Base-by-base conservation (phyloP, 805 yeast species). In the Barnettozyma wickerhamii region DNA sequence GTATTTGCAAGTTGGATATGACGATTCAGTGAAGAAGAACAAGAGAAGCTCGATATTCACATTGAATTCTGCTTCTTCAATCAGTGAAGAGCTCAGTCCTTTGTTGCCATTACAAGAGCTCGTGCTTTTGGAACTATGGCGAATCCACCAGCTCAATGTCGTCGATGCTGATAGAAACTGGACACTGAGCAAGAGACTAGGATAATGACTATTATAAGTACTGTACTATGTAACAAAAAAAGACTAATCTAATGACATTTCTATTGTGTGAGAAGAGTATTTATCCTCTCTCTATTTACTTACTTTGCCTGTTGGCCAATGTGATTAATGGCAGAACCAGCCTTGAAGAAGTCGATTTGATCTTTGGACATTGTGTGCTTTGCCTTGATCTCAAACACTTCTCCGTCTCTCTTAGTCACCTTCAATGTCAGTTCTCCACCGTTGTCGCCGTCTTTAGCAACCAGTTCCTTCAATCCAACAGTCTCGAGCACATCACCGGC, bases 351-450 rank as follows among this genome's bases (percentile, higher is more conserved):
- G 49, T 85, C 95, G 40, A 93, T 72, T 72, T 93, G 99, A 65
- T 93, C 99, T 62, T 78, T 79, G 17, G 97, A 89, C 98, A 93
- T 90, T 36, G 98, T 91, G 66, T 93, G 99, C 65, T 81, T 89
- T 55, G 93, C 77, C 51, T 76, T 72, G 49, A 93, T 79, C 41
- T 74, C 79, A 50, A 82, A 81, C 23, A 72, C 56, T 40, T 80
- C 76, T 10, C 97, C 97, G 47, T 77, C 74, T 44, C 64, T 75
- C 64, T 86, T 87, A 27, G 86, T 82, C 10, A 93, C 84, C 58
- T 77, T 74, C 50, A 93, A 65, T 41, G 72, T 75, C 50, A 93
- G 63, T 26, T 70, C 62, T 17, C 97, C 97, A 44, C 96, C 97
- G 58, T 90, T 89, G 60, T 87, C 71, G 42, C 98, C 98, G 40